Evolutionary conservation across 768 basidiomycete genomes (phyloP).

Genomic region (Lentinula edodes): DNA sequence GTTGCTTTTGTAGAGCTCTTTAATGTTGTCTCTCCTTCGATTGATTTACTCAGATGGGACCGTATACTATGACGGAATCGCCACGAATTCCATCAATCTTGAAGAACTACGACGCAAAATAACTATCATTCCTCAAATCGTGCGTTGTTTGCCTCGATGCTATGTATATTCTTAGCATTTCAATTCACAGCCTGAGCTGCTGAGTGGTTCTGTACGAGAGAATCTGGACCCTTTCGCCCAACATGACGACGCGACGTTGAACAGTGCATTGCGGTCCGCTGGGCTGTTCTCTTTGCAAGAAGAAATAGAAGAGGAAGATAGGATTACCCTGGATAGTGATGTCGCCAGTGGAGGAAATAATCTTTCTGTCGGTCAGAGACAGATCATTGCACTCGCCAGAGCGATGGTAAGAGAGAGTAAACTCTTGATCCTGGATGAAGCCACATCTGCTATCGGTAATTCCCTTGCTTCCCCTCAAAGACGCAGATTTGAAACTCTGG

Average conservation of each 20-base stretch:
- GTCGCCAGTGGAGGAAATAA: constrained; percentile 62
- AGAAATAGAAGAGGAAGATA: constrained; percentile 16
- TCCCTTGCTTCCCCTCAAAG: background rate
- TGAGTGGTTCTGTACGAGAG: constrained; percentile 60
- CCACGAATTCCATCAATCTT: constrained; percentile 36
- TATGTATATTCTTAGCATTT: background rate
- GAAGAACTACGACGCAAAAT: constrained; percentile 40
- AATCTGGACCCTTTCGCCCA: constrained; percentile 70
- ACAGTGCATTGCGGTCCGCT: constrained; percentile 49
- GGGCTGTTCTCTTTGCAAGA: constrained; percentile 39
- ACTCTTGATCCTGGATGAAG: constrained; percentile 52
- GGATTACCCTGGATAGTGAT: constrained; percentile 47
- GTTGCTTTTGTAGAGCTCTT: constrained; percentile 26
- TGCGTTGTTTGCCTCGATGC: background rate
- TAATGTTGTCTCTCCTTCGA: constrained; percentile 43
- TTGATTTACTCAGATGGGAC: constrained; percentile 43
- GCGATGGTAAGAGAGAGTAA: constrained; percentile 48
- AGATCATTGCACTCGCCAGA: constrained; percentile 57
- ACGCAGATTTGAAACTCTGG: background rate
- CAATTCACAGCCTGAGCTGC: constrained; percentile 22
- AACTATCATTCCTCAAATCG: constrained; percentile 39
- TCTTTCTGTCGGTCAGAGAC: constrained; percentile 68
- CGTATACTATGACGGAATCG: constrained; percentile 39
- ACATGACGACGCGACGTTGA: constrained; percentile 63
- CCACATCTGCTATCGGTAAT: constrained; percentile 18